A percentile compares a stretch with the other conserved stretches of the same genome.
Conservation (phyloP, 768 basidiomycete genomes). For the Cystoderma amianthinum region DNA sequence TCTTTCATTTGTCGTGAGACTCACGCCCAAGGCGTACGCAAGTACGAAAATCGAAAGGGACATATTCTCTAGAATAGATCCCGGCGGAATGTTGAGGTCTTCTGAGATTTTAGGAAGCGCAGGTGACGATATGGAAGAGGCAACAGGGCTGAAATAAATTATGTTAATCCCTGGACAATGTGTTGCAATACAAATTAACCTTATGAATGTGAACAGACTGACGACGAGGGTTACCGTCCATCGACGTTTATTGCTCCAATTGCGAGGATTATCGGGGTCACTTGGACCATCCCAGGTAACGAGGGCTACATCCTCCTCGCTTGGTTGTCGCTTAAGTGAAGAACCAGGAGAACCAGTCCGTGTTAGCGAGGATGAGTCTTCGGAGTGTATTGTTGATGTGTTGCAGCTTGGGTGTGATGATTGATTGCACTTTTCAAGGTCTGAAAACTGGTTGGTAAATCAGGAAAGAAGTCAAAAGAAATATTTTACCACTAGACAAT, state of each 20-base stretch:
- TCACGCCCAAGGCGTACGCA: slow-evolving; percentile 26
- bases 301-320: slow-evolving; percentile 2
- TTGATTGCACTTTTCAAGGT: too few species aligned
- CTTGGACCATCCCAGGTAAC: slow-evolving; percentile 20
- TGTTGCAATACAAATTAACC: too few species aligned
- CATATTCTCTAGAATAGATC: slow-evolving; percentile 30
- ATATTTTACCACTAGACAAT: too few species aligned
- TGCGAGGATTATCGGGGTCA: slow-evolving; percentile 22
- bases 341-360: not conserved
- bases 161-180: too few species aligned
- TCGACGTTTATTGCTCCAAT: slow-evolving; percentile 38
- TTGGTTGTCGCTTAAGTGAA: not conserved
- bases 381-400: not conserved
- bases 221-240: slow-evolving; percentile 46
- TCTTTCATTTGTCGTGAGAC: slow-evolving; percentile 7
- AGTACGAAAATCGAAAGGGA: slow-evolving; percentile 35
- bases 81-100: slow-evolving; percentile 17
- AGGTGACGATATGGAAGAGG: slow-evolving; percentile 23
- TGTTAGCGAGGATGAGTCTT: not conserved
- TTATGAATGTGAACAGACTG: slow-evolving; percentile 49
- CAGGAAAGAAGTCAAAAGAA: too few species aligned
- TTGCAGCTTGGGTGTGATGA: too few species aligned
- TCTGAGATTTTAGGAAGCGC: slow-evolving; percentile 18
- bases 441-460: too few species aligned
- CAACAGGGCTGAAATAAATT: slow-evolving; percentile 24